These are phyloP conservation scores for Cladophialophora bantiana DNA, from an alignment of 2,329 filamentous ascomycete species.

Conservation along the genomic window DNA sequence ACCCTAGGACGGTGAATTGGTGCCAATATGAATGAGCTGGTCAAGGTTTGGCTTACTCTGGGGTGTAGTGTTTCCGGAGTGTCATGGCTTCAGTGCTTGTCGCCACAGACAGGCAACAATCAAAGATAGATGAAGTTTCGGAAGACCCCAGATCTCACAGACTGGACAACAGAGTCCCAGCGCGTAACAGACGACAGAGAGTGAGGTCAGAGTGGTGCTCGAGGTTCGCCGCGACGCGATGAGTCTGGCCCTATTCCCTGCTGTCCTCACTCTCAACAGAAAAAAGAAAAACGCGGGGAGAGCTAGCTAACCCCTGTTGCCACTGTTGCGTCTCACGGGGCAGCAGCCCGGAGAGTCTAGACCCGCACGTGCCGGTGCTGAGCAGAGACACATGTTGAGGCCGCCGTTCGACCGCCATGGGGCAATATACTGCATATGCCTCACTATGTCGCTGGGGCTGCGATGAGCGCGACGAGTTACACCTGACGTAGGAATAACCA, in stretches of 20 bases:
- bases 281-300: slow-evolving; percentile 31
- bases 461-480: background rate
- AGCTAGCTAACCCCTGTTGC: slow-evolving; percentile 23
- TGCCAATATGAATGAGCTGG: slow-evolving; percentile 4
- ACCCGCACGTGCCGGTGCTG: slow-evolving; percentile 18
- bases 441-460: background rate
- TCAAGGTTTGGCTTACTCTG: slow-evolving; percentile 31
- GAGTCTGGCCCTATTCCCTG: background rate
- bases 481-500: slow-evolving; percentile 7
- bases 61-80: slow-evolving; percentile 34
- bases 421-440: slow-evolving; percentile 11
- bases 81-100: slow-evolving; percentile 26
- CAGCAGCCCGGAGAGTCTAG: slow-evolving; percentile 7
- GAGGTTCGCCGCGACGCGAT: background rate
- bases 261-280: slow-evolving; percentile 1
- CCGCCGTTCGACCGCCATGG: slow-evolving; percentile 12
- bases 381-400: background rate
- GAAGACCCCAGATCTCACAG: background rate
- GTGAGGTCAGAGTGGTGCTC: background rate
- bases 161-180: background rate
- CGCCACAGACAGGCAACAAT: background rate
- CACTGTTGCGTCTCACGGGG: slow-evolving; percentile 13
- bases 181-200: background rate
- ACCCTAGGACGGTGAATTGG: slow-evolving; percentile 45
- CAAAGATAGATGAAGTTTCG: background rate